Conservation (phyloP, 2,329 filamentous ascomycete species). For the Xylariaceae sp. region DNA sequence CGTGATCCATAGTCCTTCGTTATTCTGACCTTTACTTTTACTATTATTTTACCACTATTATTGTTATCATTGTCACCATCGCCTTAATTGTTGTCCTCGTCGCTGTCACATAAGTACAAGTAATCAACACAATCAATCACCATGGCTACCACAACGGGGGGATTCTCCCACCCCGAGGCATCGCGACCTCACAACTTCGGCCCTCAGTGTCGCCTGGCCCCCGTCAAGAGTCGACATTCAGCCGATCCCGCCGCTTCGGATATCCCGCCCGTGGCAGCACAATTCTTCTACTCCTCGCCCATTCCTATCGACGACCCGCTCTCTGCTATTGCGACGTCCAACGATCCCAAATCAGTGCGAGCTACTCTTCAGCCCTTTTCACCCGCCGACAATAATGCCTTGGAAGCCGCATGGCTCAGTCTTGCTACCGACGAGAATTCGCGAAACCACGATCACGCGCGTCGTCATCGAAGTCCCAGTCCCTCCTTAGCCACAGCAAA, state of each 20-base stretch:
- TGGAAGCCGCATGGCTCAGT: constrained; percentile 72
- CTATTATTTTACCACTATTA: neutral
- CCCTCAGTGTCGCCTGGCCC: constrained; percentile 52
- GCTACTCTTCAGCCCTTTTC: constrained; percentile 72
- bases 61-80: neutral
- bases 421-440: constrained; percentile 48
- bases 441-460: constrained; percentile 41
- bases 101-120: neutral
- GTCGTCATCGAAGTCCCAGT: constrained; percentile 31
- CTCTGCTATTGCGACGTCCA: constrained; percentile 51
- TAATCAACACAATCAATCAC: constrained; percentile 7
- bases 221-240: constrained; percentile 38
- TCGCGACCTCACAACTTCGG: constrained; percentile 51
- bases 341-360: constrained; percentile 49
- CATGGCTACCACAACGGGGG: constrained; percentile 24
- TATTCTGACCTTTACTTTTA: neutral
- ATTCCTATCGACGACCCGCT: constrained; percentile 84
- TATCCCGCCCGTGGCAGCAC: constrained; percentile 58
- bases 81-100: neutral
- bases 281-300: constrained; percentile 81
- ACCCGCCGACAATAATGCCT: constrained; percentile 67
- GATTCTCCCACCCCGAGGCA: constrained; percentile 21
- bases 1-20: constrained; percentile 2
- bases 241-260: constrained; percentile 36
- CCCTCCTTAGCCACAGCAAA: constrained; percentile 34